These are phyloP conservation scores for Debaryomyces fabryi DNA, from an alignment of 1,139 yeast species.

Conservation along the genomic window DNA sequence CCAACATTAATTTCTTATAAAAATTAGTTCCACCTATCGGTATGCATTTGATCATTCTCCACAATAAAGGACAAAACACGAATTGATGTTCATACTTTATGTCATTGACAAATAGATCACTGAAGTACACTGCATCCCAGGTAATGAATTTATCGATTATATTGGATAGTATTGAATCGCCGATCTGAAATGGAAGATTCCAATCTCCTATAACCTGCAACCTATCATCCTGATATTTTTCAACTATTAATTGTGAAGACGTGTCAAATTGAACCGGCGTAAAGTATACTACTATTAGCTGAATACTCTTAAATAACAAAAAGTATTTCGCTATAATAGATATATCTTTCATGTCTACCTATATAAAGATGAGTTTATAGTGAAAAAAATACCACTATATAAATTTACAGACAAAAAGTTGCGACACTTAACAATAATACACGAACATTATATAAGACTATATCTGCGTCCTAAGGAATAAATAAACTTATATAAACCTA, in stretches of 20 bases:
- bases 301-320: slow-evolving; percentile 29
- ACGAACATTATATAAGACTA: neutral
- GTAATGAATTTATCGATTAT: slow-evolving; percentile 56
- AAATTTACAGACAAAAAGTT: slow-evolving; percentile 1
- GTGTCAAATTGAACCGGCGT: slow-evolving; percentile 45
- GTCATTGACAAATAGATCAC: slow-evolving; percentile 55
- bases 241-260: slow-evolving; percentile 35
- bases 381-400: neutral
- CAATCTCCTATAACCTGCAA: slow-evolving; percentile 5
- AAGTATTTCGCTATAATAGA: slow-evolving; percentile 23
- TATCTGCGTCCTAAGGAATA: neutral
- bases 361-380: neutral
- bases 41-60: slow-evolving; percentile 45
- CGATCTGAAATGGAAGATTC: slow-evolving; percentile 5
- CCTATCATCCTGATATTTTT: slow-evolving; percentile 9
- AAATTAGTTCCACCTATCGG: slow-evolving; percentile 30
- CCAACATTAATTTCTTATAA: slow-evolving; percentile 46
- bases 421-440: neutral
- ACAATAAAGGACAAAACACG: slow-evolving; percentile 87
- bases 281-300: slow-evolving; percentile 32
- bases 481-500: slow-evolving; percentile 16
- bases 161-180: slow-evolving; percentile 14
- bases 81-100: slow-evolving; percentile 79
- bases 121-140: slow-evolving; percentile 88
- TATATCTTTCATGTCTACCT: slow-evolving; percentile 3